phyloP scores from a whole-genome alignment of 495 filamentous ascomycete species.

The Neurospora hispaniola region DNA sequence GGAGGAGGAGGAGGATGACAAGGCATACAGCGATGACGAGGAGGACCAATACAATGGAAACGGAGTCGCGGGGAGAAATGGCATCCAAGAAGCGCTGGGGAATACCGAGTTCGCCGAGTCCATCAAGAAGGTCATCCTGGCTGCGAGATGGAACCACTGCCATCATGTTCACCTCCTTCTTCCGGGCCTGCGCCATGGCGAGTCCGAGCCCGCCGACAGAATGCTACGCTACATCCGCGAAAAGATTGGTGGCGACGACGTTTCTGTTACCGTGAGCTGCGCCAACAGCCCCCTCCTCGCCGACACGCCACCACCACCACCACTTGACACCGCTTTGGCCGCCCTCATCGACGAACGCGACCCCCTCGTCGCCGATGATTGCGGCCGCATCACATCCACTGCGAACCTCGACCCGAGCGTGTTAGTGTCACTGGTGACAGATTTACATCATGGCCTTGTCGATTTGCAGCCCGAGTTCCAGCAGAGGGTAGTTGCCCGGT shows the following conservation, averaged over 20 bases:
- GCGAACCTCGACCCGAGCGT: constrained; percentile 33
- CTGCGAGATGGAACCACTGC: constrained; percentile 26
- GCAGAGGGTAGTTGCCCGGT: constrained; percentile 23
- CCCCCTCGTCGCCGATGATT: constrained; percentile 15
- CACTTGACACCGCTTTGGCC: constrained; percentile 9
- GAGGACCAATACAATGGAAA: background rate
- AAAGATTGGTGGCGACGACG: constrained; percentile 9
- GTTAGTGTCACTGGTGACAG: constrained; percentile 28
- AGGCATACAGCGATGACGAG: background rate
- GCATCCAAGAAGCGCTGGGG: constrained; percentile 4
- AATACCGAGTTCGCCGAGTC: constrained; percentile 20
- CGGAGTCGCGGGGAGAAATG: background rate
- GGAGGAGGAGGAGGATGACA: constrained; percentile 2
- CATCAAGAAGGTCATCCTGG: constrained; percentile 16
- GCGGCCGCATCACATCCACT: constrained; percentile 17
- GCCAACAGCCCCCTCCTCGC: constrained; percentile 15
- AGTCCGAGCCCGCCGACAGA: constrained; percentile 16
- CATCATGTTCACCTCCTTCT: constrained; percentile 19
- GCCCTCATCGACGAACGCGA: constrained; percentile 15
- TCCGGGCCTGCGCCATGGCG: constrained; percentile 14
- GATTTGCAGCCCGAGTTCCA: constrained; percentile 20
- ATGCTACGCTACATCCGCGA: constrained; percentile 14
- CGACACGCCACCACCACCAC: constrained; percentile 14
- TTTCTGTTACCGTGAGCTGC: constrained; percentile 18
- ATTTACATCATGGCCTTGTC: constrained; percentile 28